Percentiles rank a stretch among this genome's conserved stretches.
Conservation (phyloP, 345 rosid species). For the Gossypium herbaceum region DNA sequence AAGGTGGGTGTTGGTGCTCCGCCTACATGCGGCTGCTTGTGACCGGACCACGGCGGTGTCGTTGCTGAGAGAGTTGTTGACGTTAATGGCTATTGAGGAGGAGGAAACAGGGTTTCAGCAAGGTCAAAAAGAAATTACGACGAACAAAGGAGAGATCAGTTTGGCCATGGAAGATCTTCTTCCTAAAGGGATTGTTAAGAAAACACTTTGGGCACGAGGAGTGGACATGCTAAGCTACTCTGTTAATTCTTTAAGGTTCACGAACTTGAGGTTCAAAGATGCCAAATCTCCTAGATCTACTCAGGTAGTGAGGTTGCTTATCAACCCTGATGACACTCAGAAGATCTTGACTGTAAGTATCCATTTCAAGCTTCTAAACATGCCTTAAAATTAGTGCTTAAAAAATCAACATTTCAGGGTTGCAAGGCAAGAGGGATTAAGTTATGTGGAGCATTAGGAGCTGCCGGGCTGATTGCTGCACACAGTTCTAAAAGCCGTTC, state of each 20-base stretch:
- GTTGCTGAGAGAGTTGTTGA: conserved; percentile 31
- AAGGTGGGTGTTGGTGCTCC: conserved; percentile 26
- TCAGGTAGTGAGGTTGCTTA: conserved; percentile 36
- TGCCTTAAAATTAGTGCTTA: not conserved
- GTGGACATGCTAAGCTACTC: conserved; percentile 41
- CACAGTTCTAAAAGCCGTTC: conserved; percentile 12
- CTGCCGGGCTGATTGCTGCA: conserved; percentile 28
- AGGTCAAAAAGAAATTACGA: not conserved
- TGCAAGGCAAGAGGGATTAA: conserved; percentile 28
- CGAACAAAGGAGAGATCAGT: conserved; percentile 22
- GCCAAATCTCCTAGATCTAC: conserved; percentile 33
- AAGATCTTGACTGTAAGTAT: conserved; percentile 30
- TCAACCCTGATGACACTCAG: conserved; percentile 26
- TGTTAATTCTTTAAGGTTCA: conserved; percentile 29
- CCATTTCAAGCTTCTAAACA: not conserved
- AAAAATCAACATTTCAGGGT: conserved; percentile 16
- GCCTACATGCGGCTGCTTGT: conserved; percentile 33
- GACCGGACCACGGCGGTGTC: conserved; percentile 35
- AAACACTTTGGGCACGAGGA: conserved; percentile 39
- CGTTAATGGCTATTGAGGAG: not conserved
- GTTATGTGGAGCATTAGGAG: conserved; percentile 25
- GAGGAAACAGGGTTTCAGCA: conserved; percentile 1
- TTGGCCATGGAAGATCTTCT: conserved; percentile 37
- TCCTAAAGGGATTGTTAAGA: conserved; percentile 33
- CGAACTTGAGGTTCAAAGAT: conserved; percentile 39